These are phyloP conservation scores for Nematodospora valgi DNA, from an alignment of 805 yeast genomes.

Conservation along the genomic window DNA sequence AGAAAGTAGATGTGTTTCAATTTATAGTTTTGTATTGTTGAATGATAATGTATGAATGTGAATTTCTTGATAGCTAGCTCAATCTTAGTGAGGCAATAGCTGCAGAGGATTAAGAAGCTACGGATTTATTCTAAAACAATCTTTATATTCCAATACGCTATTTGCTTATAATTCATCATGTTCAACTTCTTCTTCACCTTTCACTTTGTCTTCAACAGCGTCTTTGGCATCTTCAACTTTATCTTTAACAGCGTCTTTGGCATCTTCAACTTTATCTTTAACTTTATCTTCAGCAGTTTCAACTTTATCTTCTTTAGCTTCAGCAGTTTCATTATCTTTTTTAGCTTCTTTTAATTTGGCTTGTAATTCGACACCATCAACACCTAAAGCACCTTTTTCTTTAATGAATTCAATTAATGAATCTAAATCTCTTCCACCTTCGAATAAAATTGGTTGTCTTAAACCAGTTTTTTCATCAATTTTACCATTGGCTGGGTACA, in stretches of 20 bases:
- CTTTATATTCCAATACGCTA: background rate
- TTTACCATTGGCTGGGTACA: constrained; percentile 75
- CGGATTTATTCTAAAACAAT: background rate
- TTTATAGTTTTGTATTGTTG: too few relatives aligned
- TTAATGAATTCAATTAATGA: constrained; percentile 67
- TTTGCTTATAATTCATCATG: constrained; percentile 40
- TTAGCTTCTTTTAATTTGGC: constrained; percentile 17
- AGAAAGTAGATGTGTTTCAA: too few relatives aligned
- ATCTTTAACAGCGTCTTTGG: constrained; percentile 16
- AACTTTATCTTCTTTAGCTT: constrained; percentile 14
- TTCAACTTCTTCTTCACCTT: constrained; percentile 19
- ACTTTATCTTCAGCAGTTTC: constrained; percentile 27
- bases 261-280: constrained; percentile 28
- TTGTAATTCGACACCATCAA: constrained; percentile 47
- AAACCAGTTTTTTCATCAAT: constrained; percentile 40
- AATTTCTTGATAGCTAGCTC: too few relatives aligned
- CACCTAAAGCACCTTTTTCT: constrained; percentile 58
- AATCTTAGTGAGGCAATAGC: too few relatives aligned
- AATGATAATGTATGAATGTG: too few relatives aligned
- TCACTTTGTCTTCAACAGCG: constrained; percentile 6
- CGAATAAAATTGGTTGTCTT: constrained; percentile 55
- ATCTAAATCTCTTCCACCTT: constrained; percentile 72
- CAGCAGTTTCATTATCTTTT: constrained; percentile 31
- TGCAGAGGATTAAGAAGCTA: background rate
- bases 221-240: constrained; percentile 11